Percentiles rank a stretch among this genome's conserved stretches.
Conservation (phyloP, 163 green algal genomes). For the Scenedesmus sp. region DNA sequence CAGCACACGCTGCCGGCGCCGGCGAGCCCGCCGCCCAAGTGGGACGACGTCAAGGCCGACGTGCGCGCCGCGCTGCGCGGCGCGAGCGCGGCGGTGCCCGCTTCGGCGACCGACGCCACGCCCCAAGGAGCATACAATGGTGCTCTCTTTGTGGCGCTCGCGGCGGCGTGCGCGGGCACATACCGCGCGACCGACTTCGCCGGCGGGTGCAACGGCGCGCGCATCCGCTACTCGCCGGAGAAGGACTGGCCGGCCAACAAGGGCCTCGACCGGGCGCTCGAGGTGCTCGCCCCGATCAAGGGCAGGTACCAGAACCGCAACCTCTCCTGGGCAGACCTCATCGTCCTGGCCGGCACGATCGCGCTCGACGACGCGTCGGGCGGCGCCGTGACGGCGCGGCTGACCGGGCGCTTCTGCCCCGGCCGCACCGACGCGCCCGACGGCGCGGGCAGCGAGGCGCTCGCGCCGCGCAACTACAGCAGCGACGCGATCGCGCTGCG, state of each 20-base stretch:
- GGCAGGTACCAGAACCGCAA: conserved; percentile 26
- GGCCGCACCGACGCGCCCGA: conserved; percentile 46
- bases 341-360: conserved; percentile 52
- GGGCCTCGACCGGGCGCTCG: not conserved
- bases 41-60: not conserved
- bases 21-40: conserved; percentile 25
- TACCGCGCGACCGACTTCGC: conserved; percentile 49
- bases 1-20: conserved; percentile 42
- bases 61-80: conserved; percentile 11
- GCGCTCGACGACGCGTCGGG: conserved; percentile 28
- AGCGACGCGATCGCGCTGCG: not conserved
- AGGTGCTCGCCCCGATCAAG: conserved; percentile 49
- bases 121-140: no score
- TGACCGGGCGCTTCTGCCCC: conserved; percentile 46
- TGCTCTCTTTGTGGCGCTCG: no score
- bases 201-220: conserved; percentile 62
- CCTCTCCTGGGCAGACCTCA: conserved; percentile 55
- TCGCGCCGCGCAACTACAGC: conserved; percentile 46
- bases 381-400: not conserved
- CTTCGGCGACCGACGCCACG: no score
- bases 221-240: conserved; percentile 54
- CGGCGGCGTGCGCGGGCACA: no score
- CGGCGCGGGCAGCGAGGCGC: not conserved
- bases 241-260: conserved; percentile 45
- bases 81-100: conserved; percentile 1